A percentile compares a stretch with the other conserved stretches of the same genome.
Conservation (phyloP, 1,139 yeast genomes). For the Debaryomyces nepalensis region DNA sequence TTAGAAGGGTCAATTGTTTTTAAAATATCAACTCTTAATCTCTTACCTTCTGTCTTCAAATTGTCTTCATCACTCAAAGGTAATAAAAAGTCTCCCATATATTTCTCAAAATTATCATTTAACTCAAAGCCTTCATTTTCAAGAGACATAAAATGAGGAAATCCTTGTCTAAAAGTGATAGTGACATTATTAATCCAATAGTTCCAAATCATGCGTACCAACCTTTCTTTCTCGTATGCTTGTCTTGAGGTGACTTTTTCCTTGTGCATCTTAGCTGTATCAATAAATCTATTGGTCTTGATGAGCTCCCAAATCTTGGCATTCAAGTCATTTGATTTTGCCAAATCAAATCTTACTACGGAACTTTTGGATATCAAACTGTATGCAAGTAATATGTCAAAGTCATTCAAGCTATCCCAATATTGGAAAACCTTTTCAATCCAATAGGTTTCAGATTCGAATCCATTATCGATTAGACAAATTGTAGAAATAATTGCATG, state of each 20-base stretch:
- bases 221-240: constrained; percentile 38
- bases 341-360: constrained; percentile 18
- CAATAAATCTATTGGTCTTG: constrained; percentile 28
- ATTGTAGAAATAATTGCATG: constrained; percentile 53
- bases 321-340: constrained; percentile 20
- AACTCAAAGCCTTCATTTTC: constrained; percentile 18
- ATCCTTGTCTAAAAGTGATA: constrained; percentile 39
- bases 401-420: constrained; percentile 39
- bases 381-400: constrained; percentile 29
- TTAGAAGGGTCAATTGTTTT: constrained; percentile 10
- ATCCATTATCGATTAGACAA: constrained; percentile 31
- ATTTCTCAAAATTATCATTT: constrained; percentile 21
- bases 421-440: constrained; percentile 36
- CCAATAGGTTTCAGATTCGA: constrained; percentile 46
- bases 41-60: constrained; percentile 14
- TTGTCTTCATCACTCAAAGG: constrained; percentile 22
- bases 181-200: constrained; percentile 40
- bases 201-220: constrained; percentile 47
- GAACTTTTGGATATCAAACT: constrained; percentile 25
- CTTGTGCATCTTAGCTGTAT: constrained; percentile 22
- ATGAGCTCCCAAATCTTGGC: constrained; percentile 30
- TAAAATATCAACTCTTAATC: constrained; percentile 19
- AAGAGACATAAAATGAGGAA: constrained; percentile 35
- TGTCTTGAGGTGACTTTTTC: constrained; percentile 36
- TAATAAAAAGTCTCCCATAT: constrained; percentile 19